Base-by-base conservation (phyloP, 2,329 filamentous ascomycete genomes). In the Ceratocystis harringtonii region DNA sequence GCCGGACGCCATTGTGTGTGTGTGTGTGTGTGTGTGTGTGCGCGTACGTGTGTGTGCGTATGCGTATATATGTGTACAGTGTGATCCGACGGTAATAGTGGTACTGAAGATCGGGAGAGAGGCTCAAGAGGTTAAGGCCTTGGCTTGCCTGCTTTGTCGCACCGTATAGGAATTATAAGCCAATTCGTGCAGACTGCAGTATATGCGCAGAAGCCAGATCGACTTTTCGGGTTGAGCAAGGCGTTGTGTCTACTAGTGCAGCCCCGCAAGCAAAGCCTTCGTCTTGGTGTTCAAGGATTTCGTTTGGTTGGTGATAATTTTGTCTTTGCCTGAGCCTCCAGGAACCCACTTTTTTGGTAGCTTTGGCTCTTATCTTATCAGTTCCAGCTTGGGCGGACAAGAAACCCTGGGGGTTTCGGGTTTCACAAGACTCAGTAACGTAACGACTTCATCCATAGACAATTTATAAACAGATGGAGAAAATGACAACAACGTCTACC, bases 361-460 rank as follows among this genome's bases (percentile, higher is more conserved):
- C 60, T 62, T 62, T 30, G 22, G 48, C 22, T 36, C 55, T 64
- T 67, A 67, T 67, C 65, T 64, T 61, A 67, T 64, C 65, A 55
- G 45, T n/a, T 32, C 55, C 55, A 19, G 28, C 5, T 10, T 17
- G n/a, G n/a, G n/a, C n/a, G 25, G 3, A 25, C 22, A n/a, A 4
- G 15, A 17, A 58, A 58, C 55, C 55, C 55, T 58, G 28, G 8
- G 8, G 48, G 19, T 58, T 30, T 58, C 2, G 17, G 8, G 55
- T 58, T 32, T 7, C 55, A 58, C 55, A 36, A 58, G 17, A 22
- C 28, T 58, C n/a, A 19, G n/a, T 30, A 1, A 19, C 30, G n/a
- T 30, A 1, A 19, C 30, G 5, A 58, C 55, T 58, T 58, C 55
- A 58, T 36, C 15, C 17, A n/a, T 8, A 7, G 15, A 8, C 25